Conservation (phyloP, 306 rosid genomes). For the Cucurbita maxima region DNA sequence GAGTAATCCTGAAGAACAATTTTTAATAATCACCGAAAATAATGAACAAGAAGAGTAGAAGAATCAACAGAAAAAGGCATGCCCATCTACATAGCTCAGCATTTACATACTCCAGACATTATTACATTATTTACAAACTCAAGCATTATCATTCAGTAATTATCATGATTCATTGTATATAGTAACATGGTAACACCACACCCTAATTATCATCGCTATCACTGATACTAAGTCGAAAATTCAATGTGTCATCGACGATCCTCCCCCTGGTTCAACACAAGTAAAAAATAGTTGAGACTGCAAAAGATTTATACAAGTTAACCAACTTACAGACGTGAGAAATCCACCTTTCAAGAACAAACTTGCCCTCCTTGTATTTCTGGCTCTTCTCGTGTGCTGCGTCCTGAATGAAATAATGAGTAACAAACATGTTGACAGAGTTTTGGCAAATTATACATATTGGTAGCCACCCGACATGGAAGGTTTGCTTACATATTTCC, state of each 20-base stretch:
- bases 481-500: conserved; percentile 65
- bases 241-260: conserved; percentile 55
- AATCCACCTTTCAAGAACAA: conserved; percentile 78
- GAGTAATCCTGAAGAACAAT: too few species aligned
- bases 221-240: conserved; percentile 37
- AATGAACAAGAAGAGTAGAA: background rate
- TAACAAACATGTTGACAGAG: background rate
- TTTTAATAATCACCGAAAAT: too few species aligned
- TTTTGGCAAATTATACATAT: background rate
- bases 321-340: background rate
- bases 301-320: background rate
- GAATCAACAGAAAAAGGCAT: background rate
- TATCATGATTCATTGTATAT: background rate
- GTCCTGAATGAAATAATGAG: conserved; percentile 29
- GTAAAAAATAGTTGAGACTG: background rate
- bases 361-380: conserved; percentile 85
- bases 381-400: conserved; percentile 71
- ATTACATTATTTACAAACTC: background rate
- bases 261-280: conserved; percentile 40
- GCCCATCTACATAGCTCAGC: background rate
- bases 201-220: conserved; percentile 60
- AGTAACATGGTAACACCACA: background rate
- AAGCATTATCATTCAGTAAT: background rate
- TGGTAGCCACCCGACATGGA: background rate
- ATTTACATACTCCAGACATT: background rate